These are phyloP conservation scores for Xylaria nigripes DNA, from an alignment of 495 filamentous ascomycete species.

Conservation along the genomic window DNA sequence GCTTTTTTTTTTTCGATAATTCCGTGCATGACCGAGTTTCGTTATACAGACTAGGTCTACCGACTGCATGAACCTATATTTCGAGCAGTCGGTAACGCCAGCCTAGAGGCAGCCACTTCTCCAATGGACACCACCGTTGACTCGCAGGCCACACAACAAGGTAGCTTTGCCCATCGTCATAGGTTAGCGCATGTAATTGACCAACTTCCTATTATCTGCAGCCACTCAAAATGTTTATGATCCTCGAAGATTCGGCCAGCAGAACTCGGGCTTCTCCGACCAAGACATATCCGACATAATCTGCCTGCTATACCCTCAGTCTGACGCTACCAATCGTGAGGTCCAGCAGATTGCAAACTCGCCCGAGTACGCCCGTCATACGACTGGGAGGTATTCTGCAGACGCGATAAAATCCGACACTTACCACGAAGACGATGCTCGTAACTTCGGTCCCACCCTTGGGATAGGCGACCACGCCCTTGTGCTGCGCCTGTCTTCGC, in stretches of 20 bases:
- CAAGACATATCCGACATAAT: slow-evolving; percentile 80
- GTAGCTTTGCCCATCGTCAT: slow-evolving; percentile 1
- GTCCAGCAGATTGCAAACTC: slow-evolving; percentile 46
- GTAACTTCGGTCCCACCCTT: slow-evolving; percentile 37
- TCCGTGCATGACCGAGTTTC: slow-evolving; percentile 2
- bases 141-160: slow-evolving; percentile 29
- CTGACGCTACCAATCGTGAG: slow-evolving; percentile 59
- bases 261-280: slow-evolving; percentile 68
- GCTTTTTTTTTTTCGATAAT: background rate
- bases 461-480: slow-evolving; percentile 58
- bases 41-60: background rate
- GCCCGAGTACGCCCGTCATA: slow-evolving; percentile 30
- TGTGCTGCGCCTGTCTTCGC: slow-evolving; percentile 68
- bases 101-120: slow-evolving; percentile 6
- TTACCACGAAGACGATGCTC: slow-evolving; percentile 31
- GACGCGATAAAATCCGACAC: slow-evolving; percentile 44
- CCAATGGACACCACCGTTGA: slow-evolving; percentile 25
- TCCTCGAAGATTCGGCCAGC: slow-evolving; percentile 64
- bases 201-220: slow-evolving; percentile 18
- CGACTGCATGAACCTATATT: slow-evolving; percentile 9
- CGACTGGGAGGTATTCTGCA: slow-evolving; percentile 30
- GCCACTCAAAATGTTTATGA: slow-evolving; percentile 77
- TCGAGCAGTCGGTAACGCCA: slow-evolving; percentile 7
- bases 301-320: slow-evolving; percentile 76
- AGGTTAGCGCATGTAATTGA: slow-evolving; percentile 9